Base-by-base conservation (phyloP, 169 alveolate genomes). In the Eimeria sp. region DNA sequence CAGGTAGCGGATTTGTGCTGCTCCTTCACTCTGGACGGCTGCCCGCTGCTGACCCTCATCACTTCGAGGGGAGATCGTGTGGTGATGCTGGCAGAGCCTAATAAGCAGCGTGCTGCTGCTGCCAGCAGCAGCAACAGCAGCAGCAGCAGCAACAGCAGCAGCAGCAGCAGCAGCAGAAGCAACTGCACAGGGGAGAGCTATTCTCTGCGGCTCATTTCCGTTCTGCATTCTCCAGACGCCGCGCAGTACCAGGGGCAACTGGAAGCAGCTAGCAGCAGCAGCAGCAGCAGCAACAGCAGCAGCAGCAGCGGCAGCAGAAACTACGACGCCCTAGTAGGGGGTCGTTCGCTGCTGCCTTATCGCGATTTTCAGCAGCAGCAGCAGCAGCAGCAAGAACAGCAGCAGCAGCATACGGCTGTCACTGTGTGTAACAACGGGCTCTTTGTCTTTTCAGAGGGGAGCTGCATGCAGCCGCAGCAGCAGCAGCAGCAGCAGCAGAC, bases 401-500 rank as follows among this genome's bases (percentile, higher is more conserved):
- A 52, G 30, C 68, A 52, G 89, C 89, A 80, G 33, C 71, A 80
- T 10, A n/a, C 60, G 23, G 89, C 89, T 49, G 89, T 80, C 20
- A 27, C 89, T 46, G 46, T 80, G 71, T 80, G 89, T 71, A 80
- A 30, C 68, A 80, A 46, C 25, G 89, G 89, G 49, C 89, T 80
- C 27, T 80, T 80, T 52, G 52, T 80, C 68, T 80, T 80, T 80
- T 80, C 66, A 23, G 89, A 80, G 89, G 68, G 89, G 52, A 40
- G 85, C 85, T n/a, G 85, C 85, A 37, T 23, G 77, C 77, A 66
- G 74, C 74, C 10, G 83, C 54, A 66, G 71, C 89, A 80, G 85
- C 66, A 27, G 88, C 89, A 80, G 89, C 89, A 80, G 89, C 89
- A 80, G 71, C 89, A 46, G 89, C 89, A 52, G 68, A 49, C 23